phyloP scores from a whole-genome alignment of 805 yeast species.

The Jamesozyma spencerorum region DNA sequence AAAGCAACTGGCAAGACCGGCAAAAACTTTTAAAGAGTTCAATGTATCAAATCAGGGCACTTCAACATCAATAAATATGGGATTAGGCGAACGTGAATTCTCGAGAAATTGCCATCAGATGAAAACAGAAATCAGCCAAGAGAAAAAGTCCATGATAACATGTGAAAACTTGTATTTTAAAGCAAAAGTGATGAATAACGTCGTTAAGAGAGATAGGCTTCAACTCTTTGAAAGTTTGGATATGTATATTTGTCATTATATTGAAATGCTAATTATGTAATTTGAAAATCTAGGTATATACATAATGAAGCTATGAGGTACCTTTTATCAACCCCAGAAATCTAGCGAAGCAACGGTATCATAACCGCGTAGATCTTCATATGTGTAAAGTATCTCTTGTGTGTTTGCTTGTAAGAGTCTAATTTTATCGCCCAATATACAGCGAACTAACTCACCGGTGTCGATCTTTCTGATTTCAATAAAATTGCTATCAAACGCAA shows the following conservation, averaged over 20 bases:
- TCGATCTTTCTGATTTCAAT: conserved; percentile 91
- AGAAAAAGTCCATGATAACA: no score
- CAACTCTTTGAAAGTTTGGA: not conserved
- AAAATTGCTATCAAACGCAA: conserved; percentile 83
- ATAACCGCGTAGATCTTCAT: conserved; percentile 81
- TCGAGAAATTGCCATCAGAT: no score
- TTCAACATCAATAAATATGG: no score
- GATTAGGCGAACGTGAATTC: no score
- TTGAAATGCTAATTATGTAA: not conserved
- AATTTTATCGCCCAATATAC: conserved; percentile 88
- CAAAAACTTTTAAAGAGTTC: no score
- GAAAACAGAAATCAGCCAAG: no score
- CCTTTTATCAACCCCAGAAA: conserved; percentile 54
- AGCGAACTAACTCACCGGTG: conserved; percentile 72
- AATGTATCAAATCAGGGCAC: no score
- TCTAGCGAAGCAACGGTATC: conserved; percentile 90
- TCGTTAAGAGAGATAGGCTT: no score
- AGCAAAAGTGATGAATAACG: no score
- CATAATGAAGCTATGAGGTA: not conserved
- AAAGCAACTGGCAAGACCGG: no score
- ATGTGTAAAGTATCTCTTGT: conserved; percentile 87
- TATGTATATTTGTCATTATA: not conserved
- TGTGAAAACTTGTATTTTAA: no score
- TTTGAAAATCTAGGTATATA: not conserved
- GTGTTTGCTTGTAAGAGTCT: conserved; percentile 81